Evolutionary conservation across 1,284 basidiomycete species (phyloP).

Genomic region (Irpex lacteus): DNA sequence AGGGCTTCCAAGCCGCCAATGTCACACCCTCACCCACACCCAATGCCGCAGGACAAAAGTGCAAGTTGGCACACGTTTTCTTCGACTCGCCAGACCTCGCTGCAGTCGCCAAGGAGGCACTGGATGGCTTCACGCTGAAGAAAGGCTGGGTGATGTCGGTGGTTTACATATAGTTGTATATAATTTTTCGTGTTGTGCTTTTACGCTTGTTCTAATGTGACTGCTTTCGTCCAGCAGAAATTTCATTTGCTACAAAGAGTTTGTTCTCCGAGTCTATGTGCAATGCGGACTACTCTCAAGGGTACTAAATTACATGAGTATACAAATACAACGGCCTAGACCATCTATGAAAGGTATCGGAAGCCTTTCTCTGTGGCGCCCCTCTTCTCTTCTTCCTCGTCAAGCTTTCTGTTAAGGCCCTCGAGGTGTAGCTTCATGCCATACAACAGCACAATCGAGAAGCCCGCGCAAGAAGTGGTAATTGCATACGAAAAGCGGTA

Average conservation of each 20-base stretch:
- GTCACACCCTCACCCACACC: constrained; percentile 67
- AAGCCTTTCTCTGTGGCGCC: constrained; percentile 22
- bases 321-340: background rate
- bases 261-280: too few species aligned
- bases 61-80: constrained; percentile 73
- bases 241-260: background rate
- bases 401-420: constrained; percentile 33
- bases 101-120: constrained; percentile 71
- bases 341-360: constrained; percentile 18
- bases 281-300: too few species aligned
- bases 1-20: constrained; percentile 70
- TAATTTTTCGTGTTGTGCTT: constrained; percentile 3
- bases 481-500: constrained; percentile 47
- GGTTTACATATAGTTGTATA: constrained; percentile 53
- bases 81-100: constrained; percentile 75
- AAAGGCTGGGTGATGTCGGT: constrained; percentile 82
- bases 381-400: constrained; percentile 30
- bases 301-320: background rate
- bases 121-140: constrained; percentile 79
- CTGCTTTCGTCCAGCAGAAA: background rate
- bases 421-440: constrained; percentile 42
- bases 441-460: constrained; percentile 47
- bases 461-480: constrained; percentile 41
- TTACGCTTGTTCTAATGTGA: background rate
- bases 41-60: constrained; percentile 54